phyloP scores from a whole-genome alignment of 1,284 basidiomycete species.

The Ceratobasidium sp. region DNA sequence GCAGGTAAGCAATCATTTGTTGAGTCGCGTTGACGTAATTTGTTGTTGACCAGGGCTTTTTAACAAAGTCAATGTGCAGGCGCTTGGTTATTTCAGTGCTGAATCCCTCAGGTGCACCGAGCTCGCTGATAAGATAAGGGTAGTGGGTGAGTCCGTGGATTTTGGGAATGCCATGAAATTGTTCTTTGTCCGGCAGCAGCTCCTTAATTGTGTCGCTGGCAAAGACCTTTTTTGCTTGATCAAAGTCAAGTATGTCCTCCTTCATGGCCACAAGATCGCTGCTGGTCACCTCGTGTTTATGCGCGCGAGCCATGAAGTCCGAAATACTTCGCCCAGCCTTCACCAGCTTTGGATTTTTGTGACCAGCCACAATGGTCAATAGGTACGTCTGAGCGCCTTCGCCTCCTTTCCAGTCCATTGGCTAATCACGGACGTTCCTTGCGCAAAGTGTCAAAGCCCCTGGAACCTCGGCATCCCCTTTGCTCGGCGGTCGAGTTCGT shows the following conservation, averaged over 20 bases:
- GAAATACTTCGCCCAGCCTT: slow-evolving; percentile 53
- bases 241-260: slow-evolving; percentile 42
- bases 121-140: slow-evolving; percentile 9
- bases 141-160: slow-evolving; percentile 46
- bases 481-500: slow-evolving; percentile 35
- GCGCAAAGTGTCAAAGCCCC: slow-evolving; percentile 25
- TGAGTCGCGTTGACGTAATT: slow-evolving; percentile 22
- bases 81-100: slow-evolving; percentile 45
- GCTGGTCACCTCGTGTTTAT: not conserved
- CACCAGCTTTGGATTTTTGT: slow-evolving; percentile 9
- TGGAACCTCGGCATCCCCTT: slow-evolving; percentile 38
- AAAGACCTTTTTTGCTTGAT: slow-evolving; percentile 48
- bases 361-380: slow-evolving; percentile 11
- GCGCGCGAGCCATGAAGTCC: slow-evolving; percentile 57
- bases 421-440: slow-evolving; percentile 26
- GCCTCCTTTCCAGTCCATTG: slow-evolving; percentile 48
- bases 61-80: slow-evolving; percentile 44
- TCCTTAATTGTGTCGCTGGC: not conserved
- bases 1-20: slow-evolving; percentile 46
- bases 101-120: slow-evolving; percentile 40
- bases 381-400: slow-evolving; percentile 38
- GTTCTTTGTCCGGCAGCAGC: not conserved
- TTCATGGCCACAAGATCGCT: slow-evolving; percentile 44
- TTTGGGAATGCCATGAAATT: slow-evolving; percentile 30
- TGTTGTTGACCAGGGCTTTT: slow-evolving; percentile 39